Base-by-base conservation (phyloP, 225 moss, liverwort and hornwort species). In the Lunularia cruciata region DNA sequence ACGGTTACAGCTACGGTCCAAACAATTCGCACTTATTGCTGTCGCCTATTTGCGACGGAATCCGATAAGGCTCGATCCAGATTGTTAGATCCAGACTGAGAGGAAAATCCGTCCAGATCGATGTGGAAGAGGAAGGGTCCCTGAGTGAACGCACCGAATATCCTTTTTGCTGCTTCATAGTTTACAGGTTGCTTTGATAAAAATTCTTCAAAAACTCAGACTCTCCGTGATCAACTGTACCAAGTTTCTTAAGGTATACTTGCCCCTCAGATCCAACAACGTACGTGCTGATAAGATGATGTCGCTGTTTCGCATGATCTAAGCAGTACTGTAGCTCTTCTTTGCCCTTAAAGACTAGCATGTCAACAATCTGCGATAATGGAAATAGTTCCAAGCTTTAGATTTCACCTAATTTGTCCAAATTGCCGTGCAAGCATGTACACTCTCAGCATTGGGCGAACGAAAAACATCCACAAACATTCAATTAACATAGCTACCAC, bases 301-400 rank as follows among this genome's bases (percentile, higher is more conserved):
- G 91, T 27, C 91, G 89, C 84, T 98, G 93, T 77, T 98, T 98
- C 3, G 98, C 83, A 73, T 98, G 98, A 60, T 98, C 93, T 51
- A 86, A 31, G 59, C 88, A 89, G 54, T 88, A 84, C 66, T 98
- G 88, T 27, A 98, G 84, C 66, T 98, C 93, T 75, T 98, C 98
- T 70, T 79, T 87, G 0, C 93, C 93, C 80, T 98, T 98, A 45
- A 91, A 98, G 48, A 98, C 91, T 7, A 98, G 77, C 98, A 98
- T 91, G 60, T 93, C 98, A 26, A 95, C 85, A 75, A 95, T 86
- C 92, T 92, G 86, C 72, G 36, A 39, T 3, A 55, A 25, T 5
- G 47, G 47, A 47, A 47, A 47, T 16, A 43, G 43, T 6, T 43
- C 43, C 43, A 43, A 1, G 43, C 16, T 43, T 43, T 16, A 43